Evolutionary conservation across 2,329 filamentous ascomycete species (phyloP), one percentile per base, ranked within the genome.

Genomic region (Sporothrix pallida): DNA sequence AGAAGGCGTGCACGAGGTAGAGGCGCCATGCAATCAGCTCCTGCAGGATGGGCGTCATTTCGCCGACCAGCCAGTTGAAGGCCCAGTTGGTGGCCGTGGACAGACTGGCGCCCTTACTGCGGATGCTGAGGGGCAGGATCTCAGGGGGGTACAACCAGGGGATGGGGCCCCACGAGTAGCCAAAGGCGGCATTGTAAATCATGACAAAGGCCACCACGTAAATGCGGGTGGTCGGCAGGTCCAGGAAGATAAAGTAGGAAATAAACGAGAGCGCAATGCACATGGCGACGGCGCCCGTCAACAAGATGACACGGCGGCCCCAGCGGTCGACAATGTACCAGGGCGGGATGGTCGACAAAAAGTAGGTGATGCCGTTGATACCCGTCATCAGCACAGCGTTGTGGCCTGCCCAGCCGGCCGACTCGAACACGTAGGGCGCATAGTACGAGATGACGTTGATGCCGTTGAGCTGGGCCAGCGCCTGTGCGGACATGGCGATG

Each of bases 381-480:
- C 96, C 96, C 7, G 96, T 97, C 96, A 98, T 98, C 75, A 98
- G 87, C 76, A 98, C 93, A 5, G 96, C 96, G 74, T 94, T 88
- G 77, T 95, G 93, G 42, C 95, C 96, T 72, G 89, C 84, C 96
- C 95, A 98, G n/a, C 96, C 95, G 52, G 96, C 96, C 74, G 95
- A 95, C 83, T 98, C 95, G 79, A 99, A 98, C 17, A 98, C 95
- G 73, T 97, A 90, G 0, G 96, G 96, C 0, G 96, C 96, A 80
- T 99, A 99, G 86, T 98, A 99, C 0, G 95, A 98, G 76, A 99
- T 99, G 81, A 99, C 96, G 83, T 99, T 99, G 85, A 99, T 99
- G 77, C 96, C 96, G 84, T 98, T 98, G 72, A 99, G 89, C 83
- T 99, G 96, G 42, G 96, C 96, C 77, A 99, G 89, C 6, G 91